Percentiles rank a stretch among this genome's conserved stretches.
These are phyloP conservation scores for Boletus tylopilopsis DNA, from an alignment of 768 basidiomycete genomes.

Conservation along the genomic window DNA sequence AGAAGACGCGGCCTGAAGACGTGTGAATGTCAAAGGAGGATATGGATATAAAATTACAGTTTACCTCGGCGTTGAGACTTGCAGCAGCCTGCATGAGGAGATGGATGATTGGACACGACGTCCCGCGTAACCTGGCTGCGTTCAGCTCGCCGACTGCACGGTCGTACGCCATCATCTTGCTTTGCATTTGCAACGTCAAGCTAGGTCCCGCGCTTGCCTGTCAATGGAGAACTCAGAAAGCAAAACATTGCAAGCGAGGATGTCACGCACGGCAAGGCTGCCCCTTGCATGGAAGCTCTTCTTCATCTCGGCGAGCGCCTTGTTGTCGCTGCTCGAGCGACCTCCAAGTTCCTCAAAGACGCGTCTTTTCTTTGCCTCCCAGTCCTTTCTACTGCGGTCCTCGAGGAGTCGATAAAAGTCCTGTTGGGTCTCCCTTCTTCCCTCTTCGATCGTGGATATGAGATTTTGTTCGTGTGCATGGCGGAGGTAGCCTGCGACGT, in stretches of 20 bases:
- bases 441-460: slow-evolving; percentile 91
- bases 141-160: slow-evolving; percentile 77
- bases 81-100: slow-evolving; percentile 65
- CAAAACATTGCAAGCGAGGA: background rate
- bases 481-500: slow-evolving; percentile 91
- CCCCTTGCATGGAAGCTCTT: slow-evolving; percentile 59
- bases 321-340: slow-evolving; percentile 52
- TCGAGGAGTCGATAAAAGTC: slow-evolving; percentile 82
- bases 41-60: background rate
- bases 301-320: slow-evolving; percentile 55
- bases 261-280: slow-evolving; percentile 44
- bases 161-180: slow-evolving; percentile 96
- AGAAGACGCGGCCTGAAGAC: slow-evolving; percentile 42
- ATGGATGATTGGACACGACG: slow-evolving; percentile 74
- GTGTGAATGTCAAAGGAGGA: slow-evolving; percentile 4
- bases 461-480: slow-evolving; percentile 94
- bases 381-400: slow-evolving; percentile 70
- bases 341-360: slow-evolving; percentile 89
- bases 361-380: slow-evolving; percentile 87
- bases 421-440: slow-evolving; percentile 76
- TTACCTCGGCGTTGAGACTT: slow-evolving; percentile 54
- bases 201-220: slow-evolving; percentile 49
- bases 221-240: slow-evolving; percentile 5
- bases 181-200: slow-evolving; percentile 76
- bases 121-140: slow-evolving; percentile 62